Evolutionary conservation across 257 asterid genomes (phyloP).

Genomic region (Przewalskia tangutica): DNA sequence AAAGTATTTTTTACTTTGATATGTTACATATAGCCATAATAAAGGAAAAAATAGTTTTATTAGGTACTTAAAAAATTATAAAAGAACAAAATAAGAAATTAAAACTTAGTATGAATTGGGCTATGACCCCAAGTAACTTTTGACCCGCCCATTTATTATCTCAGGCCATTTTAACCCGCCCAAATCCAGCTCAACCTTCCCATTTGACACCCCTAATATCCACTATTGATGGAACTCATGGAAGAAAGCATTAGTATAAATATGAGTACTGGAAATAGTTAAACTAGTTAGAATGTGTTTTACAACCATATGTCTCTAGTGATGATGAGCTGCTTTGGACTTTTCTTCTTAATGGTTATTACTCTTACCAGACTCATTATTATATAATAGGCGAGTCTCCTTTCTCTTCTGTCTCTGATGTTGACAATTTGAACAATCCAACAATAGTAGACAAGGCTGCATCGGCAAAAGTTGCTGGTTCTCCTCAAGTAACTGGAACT

Average conservation of each 20-base stretch:
- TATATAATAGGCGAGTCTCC: conserved; percentile 79
- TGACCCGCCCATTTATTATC: too few species aligned
- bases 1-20: too few species aligned
- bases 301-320: not conserved
- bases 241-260: not conserved
- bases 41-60: too few species aligned
- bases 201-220: too few species aligned
- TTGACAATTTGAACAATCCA: conserved; percentile 88
- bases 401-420: conserved; percentile 95
- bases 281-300: not conserved
- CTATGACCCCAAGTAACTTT: too few species aligned
- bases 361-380: conserved; percentile 4
- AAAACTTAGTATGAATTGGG: too few species aligned
- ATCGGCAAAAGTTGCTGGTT: conserved; percentile 49
- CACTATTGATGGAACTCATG: not conserved
- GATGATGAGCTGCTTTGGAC: not conserved
- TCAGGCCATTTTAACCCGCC: too few species aligned
- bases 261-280: not conserved
- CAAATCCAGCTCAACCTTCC: too few species aligned
- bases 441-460: conserved; percentile 51
- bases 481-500: conserved; percentile 42
- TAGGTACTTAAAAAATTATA: too few species aligned
- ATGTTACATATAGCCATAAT: too few species aligned
- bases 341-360: not conserved
- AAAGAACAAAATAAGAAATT: too few species aligned